Conservation (phyloP, 805 yeast genomes). For the Yamadazyma olivae region DNA sequence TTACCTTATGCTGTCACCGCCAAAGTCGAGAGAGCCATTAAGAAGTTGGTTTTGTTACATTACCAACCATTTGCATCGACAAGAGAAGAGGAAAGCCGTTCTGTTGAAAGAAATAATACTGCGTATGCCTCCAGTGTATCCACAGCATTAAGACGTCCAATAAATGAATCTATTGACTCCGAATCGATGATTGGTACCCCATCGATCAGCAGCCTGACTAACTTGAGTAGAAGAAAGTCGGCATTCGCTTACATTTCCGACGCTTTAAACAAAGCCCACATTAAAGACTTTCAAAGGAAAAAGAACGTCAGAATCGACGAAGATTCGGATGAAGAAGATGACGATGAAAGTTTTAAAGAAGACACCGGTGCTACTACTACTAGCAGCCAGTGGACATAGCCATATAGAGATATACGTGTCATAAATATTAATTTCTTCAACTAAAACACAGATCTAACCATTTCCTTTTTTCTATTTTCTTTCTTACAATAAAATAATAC, state of each 20-base stretch:
- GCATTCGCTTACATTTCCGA: slow-evolving; percentile 46
- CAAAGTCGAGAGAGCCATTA: slow-evolving; percentile 34
- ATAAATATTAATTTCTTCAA: no score
- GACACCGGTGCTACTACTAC: no score
- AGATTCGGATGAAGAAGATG: slow-evolving; percentile 35
- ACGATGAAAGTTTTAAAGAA: slow-evolving; percentile 29
- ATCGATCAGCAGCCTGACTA: background rate
- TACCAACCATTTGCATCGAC: slow-evolving; percentile 13
- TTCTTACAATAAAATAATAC: no score
- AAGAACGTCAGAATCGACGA: slow-evolving; percentile 28
- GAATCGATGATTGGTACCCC: slow-evolving; percentile 7
- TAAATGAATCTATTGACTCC: slow-evolving; percentile 8
- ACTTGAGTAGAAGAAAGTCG: slow-evolving; percentile 3
- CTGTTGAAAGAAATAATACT: background rate
- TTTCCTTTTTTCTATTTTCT: no score
- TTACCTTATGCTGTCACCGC: slow-evolving; percentile 63
- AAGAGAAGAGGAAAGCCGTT: background rate
- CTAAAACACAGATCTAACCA: no score
- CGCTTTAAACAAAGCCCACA: slow-evolving; percentile 71
- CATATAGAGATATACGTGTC: no score
- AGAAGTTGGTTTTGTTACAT: slow-evolving; percentile 32
- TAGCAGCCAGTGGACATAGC: no score
- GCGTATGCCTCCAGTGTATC: slow-evolving; percentile 6
- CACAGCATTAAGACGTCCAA: slow-evolving; percentile 7
- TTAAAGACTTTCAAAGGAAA: slow-evolving; percentile 79